A percentile compares a stretch with the other conserved stretches of the same genome.
Evolutionary conservation across 2,329 filamentous ascomycete genomes (phyloP).

Genomic region (Sporothrix brunneoviolacea): DNA sequence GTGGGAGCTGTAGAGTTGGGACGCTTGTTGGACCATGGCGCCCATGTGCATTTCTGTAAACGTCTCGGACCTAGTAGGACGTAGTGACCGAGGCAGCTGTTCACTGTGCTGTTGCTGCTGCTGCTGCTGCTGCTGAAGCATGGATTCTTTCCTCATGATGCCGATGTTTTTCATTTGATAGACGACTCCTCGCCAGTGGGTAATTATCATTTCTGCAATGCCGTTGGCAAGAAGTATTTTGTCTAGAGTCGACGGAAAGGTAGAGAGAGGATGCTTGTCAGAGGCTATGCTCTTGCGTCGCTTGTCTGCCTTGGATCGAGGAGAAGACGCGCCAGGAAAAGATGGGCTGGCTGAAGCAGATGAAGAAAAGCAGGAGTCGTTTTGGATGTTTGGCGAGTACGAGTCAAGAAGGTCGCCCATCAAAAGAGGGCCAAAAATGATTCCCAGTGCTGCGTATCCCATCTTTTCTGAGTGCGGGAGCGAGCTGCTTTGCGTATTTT

Average conservation of each 20-base stretch:
- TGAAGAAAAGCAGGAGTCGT: slow-evolving; percentile 30
- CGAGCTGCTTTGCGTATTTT: slow-evolving; percentile 45
- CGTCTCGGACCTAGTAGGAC: slow-evolving; percentile 16
- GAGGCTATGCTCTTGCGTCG: slow-evolving; percentile 14
- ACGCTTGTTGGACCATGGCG: background rate
- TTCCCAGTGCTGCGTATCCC: slow-evolving; percentile 57
- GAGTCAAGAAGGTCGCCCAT: slow-evolving; percentile 50
- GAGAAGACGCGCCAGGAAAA: slow-evolving; percentile 34
- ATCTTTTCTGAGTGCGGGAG: slow-evolving; percentile 53
- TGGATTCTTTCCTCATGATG: slow-evolving; percentile 22
- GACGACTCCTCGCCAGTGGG: slow-evolving; percentile 58
- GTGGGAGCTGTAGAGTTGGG: background rate
- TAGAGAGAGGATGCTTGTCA: slow-evolving; percentile 18
- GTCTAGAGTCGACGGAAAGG: slow-evolving; percentile 36
- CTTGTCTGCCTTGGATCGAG: slow-evolving; percentile 36
- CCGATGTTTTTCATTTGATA: slow-evolving; percentile 49
- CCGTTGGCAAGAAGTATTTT: slow-evolving; percentile 52
- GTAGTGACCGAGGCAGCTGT: slow-evolving; percentile 5
- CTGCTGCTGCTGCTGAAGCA: slow-evolving; percentile 4
- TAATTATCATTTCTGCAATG: slow-evolving; percentile 59
- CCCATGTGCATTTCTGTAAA: slow-evolving; percentile 11
- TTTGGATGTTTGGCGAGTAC: slow-evolving; percentile 37
- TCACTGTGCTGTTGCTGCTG: background rate
- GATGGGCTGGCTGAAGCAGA: slow-evolving; percentile 19
- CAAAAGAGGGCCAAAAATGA: slow-evolving; percentile 59